Base-by-base conservation (phyloP, 2,329 filamentous ascomycete species). In the Ophiosphaerella korrae region DNA sequence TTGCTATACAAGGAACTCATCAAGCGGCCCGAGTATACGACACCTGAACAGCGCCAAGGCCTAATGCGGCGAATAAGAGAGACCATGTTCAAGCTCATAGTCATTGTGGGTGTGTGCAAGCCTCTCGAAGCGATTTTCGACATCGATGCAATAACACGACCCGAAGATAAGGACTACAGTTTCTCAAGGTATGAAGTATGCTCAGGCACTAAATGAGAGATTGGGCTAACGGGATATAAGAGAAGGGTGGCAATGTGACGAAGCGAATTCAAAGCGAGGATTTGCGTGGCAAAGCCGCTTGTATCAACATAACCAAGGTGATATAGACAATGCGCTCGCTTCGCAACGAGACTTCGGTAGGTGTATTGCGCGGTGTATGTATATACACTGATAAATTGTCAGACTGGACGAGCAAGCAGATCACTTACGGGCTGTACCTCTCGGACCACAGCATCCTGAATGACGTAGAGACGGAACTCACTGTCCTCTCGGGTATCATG, bases 61-160 rank as follows among this genome's bases (percentile, higher is more conserved):
- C 72, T 85, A 7, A 72, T 84, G 47, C 77, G 78, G 2, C 72
- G 81, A 2, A 60, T 85, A 2, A 78, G 85, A 37, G 85, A 88
- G 67, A 79, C 78, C 0, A 73, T 88, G 11, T 68, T 88, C 50
- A 87, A 88, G 68, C 71, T 78, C n/a, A 75, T 84, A 2, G 55
- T 61, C 11, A 74, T 87, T 2, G 77, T 85, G 13, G 85, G 85
- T 0, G 82, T 87, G 0, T 85, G 82, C 67, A 87, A 85, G 62
- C 83, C 84, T 7, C 68, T 88, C 4, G 84, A 86, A 59, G 80
- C 83, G 1, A 80, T 86, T 37, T 74, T 85, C 7, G 75, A 78
- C n/a, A 84, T 86, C 45, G 74, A 71, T 49, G 73, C 76, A 13
- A 64, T 82, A 8, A 82, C 85, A 57, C 68, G 66, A 23, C 75